phyloP scores from a whole-genome alignment of 2,329 filamentous ascomycete genomes.

The Fusarium sulawesiense region DNA sequence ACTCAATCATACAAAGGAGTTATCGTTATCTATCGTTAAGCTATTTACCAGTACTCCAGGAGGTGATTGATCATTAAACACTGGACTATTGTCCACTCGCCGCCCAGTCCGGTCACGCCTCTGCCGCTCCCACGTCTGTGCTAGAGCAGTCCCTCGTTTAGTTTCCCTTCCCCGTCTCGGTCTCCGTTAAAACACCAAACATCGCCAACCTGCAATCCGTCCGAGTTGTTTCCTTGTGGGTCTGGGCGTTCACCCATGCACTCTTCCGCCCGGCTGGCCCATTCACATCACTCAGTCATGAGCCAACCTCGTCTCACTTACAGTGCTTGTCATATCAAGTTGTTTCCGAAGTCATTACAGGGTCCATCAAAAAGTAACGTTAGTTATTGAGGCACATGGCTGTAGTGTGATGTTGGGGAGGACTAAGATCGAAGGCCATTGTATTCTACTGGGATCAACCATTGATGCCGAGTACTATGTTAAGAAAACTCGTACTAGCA shows the following conservation, averaged over 20 bases:
- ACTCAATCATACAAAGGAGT: conserved; percentile 2
- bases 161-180: conserved; percentile 26
- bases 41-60: background rate
- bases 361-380: background rate
- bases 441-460: background rate
- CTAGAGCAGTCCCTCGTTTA: conserved; percentile 30
- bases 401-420: background rate
- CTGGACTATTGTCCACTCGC: conserved; percentile 16
- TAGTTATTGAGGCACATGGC: background rate
- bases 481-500: background rate
- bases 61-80: conserved; percentile 5
- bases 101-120: conserved; percentile 35
- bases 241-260: conserved; percentile 23
- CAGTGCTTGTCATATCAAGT: conserved; percentile 9
- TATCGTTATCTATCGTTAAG: background rate
- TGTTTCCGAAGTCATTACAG: background rate
- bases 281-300: conserved; percentile 35
- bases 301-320: conserved; percentile 32
- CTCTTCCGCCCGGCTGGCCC: conserved; percentile 13
- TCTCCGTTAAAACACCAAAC: conserved; percentile 38
- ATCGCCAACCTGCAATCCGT: conserved; percentile 27
- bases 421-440: background rate
- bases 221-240: conserved; percentile 35
- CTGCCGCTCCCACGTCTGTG: conserved; percentile 44
- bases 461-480: background rate